Percentiles rank a stretch among this genome's conserved stretches.
Evolutionary conservation across 2,329 filamentous ascomycete species (phyloP).

Genomic region (Aaosphaeria pasadenensis): DNA sequence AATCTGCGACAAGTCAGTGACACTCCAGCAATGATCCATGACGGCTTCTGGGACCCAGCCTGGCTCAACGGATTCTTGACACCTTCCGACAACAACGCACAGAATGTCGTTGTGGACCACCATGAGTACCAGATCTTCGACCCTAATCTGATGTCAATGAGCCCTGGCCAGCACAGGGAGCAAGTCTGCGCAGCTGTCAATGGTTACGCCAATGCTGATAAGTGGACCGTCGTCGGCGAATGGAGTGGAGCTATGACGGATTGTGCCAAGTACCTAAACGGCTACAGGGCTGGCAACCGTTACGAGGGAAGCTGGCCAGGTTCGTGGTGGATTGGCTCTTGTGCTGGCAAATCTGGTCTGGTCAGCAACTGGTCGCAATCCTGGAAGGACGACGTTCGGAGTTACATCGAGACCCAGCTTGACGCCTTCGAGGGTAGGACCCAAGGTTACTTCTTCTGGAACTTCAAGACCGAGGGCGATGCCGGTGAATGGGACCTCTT

Average conservation of each 20-base stretch:
- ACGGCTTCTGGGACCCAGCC: conserved; percentile 52
- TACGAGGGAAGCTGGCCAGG: conserved; percentile 55
- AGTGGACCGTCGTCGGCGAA: conserved; percentile 65
- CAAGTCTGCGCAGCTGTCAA: conserved; percentile 55
- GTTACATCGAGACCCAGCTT: conserved; percentile 56
- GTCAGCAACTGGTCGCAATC: conserved; percentile 48
- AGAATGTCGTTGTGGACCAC: conserved; percentile 61
- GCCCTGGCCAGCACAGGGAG: conserved; percentile 52
- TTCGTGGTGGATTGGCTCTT: conserved; percentile 51
- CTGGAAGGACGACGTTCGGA: conserved; percentile 46
- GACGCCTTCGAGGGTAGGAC: conserved; percentile 50
- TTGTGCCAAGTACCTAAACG: conserved; percentile 49
- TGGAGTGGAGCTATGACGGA: conserved; percentile 66
- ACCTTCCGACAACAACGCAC: conserved; percentile 45
- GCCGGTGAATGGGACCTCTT: conserved; percentile 55
- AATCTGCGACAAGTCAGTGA: conserved; percentile 45
- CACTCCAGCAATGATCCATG: conserved; percentile 55
- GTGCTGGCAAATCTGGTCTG: conserved; percentile 49
- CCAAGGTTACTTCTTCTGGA: conserved; percentile 57
- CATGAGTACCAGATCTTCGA: conserved; percentile 68
- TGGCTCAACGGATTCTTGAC: conserved; percentile 61
- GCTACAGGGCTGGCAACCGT: conserved; percentile 51
- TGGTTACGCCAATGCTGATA: conserved; percentile 53
- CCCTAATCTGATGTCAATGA: conserved; percentile 46
- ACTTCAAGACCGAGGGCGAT: conserved; percentile 53